Conservation (phyloP, 176 grass and related monocot genomes). For the Carex scoparia region DNA sequence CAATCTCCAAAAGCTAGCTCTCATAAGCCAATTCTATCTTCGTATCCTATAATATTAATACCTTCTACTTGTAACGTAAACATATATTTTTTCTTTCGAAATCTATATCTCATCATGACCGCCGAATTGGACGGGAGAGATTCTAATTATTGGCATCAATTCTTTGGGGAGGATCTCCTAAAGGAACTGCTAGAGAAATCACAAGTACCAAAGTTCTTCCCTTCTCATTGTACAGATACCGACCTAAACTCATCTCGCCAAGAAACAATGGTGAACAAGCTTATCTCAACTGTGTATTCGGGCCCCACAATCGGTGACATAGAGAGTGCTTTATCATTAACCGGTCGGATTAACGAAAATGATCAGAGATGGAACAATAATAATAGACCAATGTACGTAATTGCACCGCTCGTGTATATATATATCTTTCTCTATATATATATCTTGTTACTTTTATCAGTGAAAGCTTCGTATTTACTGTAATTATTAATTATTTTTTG, state of each 20-base stretch:
- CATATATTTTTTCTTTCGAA: not conserved
- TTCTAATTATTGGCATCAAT: constrained; percentile 42
- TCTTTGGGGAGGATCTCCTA: constrained; percentile 44
- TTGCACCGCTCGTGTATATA: not conserved
- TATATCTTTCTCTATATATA: no score
- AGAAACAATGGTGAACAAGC: constrained; percentile 74
- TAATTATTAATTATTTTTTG: not conserved
- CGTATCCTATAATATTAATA: not conserved
- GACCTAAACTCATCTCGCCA: constrained; percentile 2
- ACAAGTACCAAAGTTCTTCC: constrained; percentile 1
- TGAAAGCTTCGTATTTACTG: not conserved
- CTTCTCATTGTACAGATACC: not conserved
- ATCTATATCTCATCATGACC: constrained; percentile 22
- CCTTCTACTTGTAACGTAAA: not conserved
- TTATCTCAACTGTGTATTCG: constrained; percentile 87
- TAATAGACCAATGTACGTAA: constrained; percentile 41
- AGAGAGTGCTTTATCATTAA: constrained; percentile 70
- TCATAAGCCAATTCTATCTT: constrained; percentile 23
- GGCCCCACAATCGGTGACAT: constrained; percentile 83
- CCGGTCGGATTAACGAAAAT: constrained; percentile 1
- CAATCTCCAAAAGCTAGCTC: not conserved
- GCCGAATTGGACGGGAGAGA: constrained; percentile 32
- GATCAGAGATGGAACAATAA: constrained; percentile 13
- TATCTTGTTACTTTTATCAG: not conserved
- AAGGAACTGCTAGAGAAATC: constrained; percentile 43